Evolutionary conservation across 202 grass and related monocot genomes (phyloP), one percentile per base, ranked within the genome.

Genomic region (Zoysia matrella): DNA sequence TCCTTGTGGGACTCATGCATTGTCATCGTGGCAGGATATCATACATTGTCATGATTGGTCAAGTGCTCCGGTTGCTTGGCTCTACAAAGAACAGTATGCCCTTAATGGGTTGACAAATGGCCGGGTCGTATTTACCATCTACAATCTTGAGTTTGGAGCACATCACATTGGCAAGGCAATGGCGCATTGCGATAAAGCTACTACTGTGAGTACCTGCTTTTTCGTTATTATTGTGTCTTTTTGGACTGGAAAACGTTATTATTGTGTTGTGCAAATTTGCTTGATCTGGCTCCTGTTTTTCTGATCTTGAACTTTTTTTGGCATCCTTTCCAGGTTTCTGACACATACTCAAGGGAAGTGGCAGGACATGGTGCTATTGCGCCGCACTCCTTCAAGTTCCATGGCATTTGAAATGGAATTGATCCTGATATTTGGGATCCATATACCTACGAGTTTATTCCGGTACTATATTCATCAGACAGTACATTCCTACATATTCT

Each of bases 381-480:
- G 78, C 92, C 92, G 92, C 92, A 93, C 67, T 88, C 77, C 76
- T 84, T 73, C 50, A 98, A 98, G 78, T 98, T 98, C 83, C 78
- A 98, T 78, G 96, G 96, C 61, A 98, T 98, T 80, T 63, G 90
- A 36, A 98, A 98, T 66, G 96, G 96, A 75, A 98, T 98, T 52
- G 96, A 98, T 92, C 91, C 65, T 75, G 87, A 95, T 86, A 98
- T 98, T 65, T 98, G 95, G 92, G 92, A 98, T 86, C 92, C 92
- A 22, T 95, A 83, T 80, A 98, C 77, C 8, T 89, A 98, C 60
- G 50, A 70, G 3, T 93, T 83, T 81, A 93, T 98, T 55, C 96
- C 89, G 75, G 96, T 93, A 95, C 39, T 14, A 39, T 70, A 16
- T 11, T 47, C 39, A 48, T 65, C 48, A 55, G 8, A 3, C 40